Evolutionary conservation across 2,329 filamentous ascomycete genomes (phyloP).

Genomic region (Claviceps capensis): DNA sequence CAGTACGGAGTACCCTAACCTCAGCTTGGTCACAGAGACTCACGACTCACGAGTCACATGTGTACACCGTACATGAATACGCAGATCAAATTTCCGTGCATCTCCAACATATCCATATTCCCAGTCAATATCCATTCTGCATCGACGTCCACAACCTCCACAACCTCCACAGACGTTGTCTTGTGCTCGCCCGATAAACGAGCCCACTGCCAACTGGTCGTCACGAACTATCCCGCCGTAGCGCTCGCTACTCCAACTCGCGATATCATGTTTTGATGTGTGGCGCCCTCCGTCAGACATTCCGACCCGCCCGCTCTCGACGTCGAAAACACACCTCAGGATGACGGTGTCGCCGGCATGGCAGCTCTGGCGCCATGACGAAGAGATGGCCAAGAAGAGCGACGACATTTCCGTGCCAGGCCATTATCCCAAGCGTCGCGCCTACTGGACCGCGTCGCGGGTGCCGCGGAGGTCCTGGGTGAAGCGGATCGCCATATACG

Average conservation of each 20-base stretch:
- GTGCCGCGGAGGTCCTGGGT: conserved; percentile 36
- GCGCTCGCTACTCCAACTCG: not conserved
- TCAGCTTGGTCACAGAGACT: too few relatives aligned
- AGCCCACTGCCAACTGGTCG: not conserved
- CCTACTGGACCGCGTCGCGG: conserved; percentile 28
- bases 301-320: not conserved
- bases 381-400: conserved; percentile 46
- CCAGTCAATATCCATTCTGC: too few relatives aligned
- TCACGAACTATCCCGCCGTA: not conserved
- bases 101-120: too few relatives aligned
- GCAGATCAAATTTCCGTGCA: too few relatives aligned
- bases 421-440: conserved; percentile 8
- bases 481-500: conserved; percentile 35
- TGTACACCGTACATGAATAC: too few relatives aligned
- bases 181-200: too few relatives aligned
- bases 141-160: too few relatives aligned
- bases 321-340: not conserved
- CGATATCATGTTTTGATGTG: not conserved
- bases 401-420: conserved; percentile 32
- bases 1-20: too few relatives aligned
- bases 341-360: conserved; percentile 5
- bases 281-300: not conserved
- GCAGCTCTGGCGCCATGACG: conserved; percentile 35
- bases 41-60: too few relatives aligned
- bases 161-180: too few relatives aligned